Evolutionary conservation across 2,329 filamentous ascomycete species (phyloP).

Genomic region (Monosporascus ibericus): DNA sequence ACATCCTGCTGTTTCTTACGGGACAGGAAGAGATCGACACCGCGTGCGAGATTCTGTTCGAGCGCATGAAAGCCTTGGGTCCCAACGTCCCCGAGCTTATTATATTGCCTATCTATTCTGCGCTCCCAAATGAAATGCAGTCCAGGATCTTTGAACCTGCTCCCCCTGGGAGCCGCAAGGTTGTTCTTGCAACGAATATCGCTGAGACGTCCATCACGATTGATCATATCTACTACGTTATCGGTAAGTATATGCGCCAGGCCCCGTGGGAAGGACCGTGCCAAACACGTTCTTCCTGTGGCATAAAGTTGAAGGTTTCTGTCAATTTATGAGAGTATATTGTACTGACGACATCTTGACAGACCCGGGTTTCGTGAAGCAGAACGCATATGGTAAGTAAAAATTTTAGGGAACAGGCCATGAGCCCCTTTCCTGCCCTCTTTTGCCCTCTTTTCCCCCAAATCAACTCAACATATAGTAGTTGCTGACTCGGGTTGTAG

Average conservation of each 20-base stretch:
- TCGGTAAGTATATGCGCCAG: constrained; percentile 29
- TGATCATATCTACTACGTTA: constrained; percentile 94
- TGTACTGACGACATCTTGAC: not conserved
- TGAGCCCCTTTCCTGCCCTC: no score
- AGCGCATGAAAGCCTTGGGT: constrained; percentile 93
- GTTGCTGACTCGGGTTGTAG: constrained; percentile 25
- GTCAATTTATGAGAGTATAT: not conserved
- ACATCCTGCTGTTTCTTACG: constrained; percentile 94
- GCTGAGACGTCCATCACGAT: constrained; percentile 98
- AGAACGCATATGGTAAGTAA: constrained; percentile 67
- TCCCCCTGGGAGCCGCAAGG: constrained; percentile 78
- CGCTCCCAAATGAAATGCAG: constrained; percentile 88
- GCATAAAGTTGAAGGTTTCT: no score
- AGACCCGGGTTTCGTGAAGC: constrained; percentile 95
- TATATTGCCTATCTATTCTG: constrained; percentile 93
- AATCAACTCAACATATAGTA: not conserved
- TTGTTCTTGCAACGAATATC: constrained; percentile 97
- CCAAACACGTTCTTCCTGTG: no score
- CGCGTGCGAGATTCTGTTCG: constrained; percentile 82
- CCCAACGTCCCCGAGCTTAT: constrained; percentile 86
- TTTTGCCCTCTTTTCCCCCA: no score
- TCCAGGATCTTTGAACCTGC: constrained; percentile 92
- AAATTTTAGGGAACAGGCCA: not conserved
- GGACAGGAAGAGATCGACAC: constrained; percentile 98
- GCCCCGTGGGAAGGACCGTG: no score